Conservation (phyloP, 2,329 filamentous ascomycete species). For the Fonsecaea erecta region DNA sequence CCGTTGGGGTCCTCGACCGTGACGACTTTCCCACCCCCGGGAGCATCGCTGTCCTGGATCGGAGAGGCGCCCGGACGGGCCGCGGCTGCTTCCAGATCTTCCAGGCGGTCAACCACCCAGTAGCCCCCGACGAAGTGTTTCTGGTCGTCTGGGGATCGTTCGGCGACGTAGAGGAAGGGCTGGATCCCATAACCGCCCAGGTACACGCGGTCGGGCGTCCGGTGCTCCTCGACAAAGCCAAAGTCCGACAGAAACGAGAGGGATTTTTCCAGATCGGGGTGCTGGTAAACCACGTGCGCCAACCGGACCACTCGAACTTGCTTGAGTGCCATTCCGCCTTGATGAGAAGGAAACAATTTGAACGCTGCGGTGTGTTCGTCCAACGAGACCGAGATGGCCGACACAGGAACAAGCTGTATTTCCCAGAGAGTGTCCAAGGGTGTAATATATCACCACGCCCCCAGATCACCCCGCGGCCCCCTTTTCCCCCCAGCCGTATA, state of each 20-base stretch:
- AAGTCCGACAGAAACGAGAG: conserved; percentile 42
- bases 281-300: conserved; percentile 42
- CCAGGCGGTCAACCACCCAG: conserved; percentile 29
- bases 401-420: not conserved
- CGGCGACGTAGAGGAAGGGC: conserved; percentile 60
- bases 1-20: conserved; percentile 36
- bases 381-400: not conserved
- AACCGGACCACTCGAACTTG: conserved; percentile 40
- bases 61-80: conserved; percentile 20
- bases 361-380: not conserved
- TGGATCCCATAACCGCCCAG: conserved; percentile 66
- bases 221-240: conserved; percentile 40
- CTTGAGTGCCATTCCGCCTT: conserved; percentile 12
- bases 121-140: conserved; percentile 26
- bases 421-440: not conserved
- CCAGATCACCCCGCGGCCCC: not conserved
- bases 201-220: conserved; percentile 56
- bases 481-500: not conserved
- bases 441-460: not conserved
- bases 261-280: conserved; percentile 40
- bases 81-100: conserved; percentile 28
- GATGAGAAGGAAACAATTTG: not conserved
- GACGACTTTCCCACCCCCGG: conserved; percentile 34
- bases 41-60: conserved; percentile 27
- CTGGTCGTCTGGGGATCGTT: conserved; percentile 26